Evolutionary conservation across 2,329 filamentous ascomycete species (phyloP), one percentile per base, ranked within the genome.

Genomic region (Coleophoma cylindrospora): DNA sequence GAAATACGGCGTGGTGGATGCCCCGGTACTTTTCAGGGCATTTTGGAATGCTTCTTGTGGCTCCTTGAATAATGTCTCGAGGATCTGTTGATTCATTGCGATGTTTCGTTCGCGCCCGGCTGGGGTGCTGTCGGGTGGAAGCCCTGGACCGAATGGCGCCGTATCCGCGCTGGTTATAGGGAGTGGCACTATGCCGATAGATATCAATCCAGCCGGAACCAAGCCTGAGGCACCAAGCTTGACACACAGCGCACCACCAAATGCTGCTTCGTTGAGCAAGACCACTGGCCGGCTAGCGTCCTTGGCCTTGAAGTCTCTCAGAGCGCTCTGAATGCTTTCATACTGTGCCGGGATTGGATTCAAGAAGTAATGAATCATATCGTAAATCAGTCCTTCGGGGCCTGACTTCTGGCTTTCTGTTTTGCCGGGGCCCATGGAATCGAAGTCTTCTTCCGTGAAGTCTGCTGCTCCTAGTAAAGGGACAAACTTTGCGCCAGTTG

Each of bases 241-340:
- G 44, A 71, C 64, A 0, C 73, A 68, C 1, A 66, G 54, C 11
- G 64, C 54, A 0, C 69, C 73, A 45, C 67, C 61, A 45, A 65
- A 68, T 4, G 64, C 56, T 2, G 62, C 61, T 54, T 77, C 74
- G 22, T 64, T 64, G 15, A 77, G 48, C 9, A 74, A 55, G 32
- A 78, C 52, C 34, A 77, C 62, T 22, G 71, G 61, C 5, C 68
- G 63, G 4, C 50, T 48, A 3, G 66, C 63, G 33, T 70, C 60
- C 2, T 62, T 48, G 4, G 59, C 58, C 2, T 64, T 62, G 38
- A 68, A 52, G 4, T 53, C 58, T 56, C 64, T 64, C 15, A 73
- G 68, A 2, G 66, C 59, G 5, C 47, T 47, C 49, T 68, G 65
- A 2, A 70, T 40, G 6, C 61, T 60, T 40, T 61, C 50, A 51